Conservation (phyloP, 2,329 filamentous ascomycete genomes). For the Davidsoniella neocaledoniae region DNA sequence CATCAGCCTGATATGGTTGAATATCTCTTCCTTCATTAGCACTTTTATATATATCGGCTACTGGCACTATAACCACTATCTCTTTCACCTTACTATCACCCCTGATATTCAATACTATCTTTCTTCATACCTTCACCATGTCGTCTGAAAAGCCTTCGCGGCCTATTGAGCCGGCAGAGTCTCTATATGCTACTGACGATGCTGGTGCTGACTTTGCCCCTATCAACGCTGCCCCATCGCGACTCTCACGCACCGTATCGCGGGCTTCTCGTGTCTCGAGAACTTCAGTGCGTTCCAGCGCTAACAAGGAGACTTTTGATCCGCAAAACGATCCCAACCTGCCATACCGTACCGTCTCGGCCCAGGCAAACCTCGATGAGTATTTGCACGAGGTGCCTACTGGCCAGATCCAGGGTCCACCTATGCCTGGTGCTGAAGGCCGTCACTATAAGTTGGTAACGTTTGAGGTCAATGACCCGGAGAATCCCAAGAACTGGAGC, state of each 20-base stretch:
- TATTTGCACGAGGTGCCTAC: constrained; percentile 44
- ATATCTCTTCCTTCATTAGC: too few species aligned
- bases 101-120: not conserved
- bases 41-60: too few species aligned
- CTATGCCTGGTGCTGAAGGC: constrained; percentile 12
- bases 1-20: too few species aligned
- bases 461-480: constrained; percentile 53
- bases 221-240: constrained; percentile 5
- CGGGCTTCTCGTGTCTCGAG: constrained; percentile 14
- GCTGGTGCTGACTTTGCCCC: constrained; percentile 5
- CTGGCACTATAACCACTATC: too few species aligned
- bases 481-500: constrained; percentile 76
- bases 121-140: not conserved
- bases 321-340: constrained; percentile 36
- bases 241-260: constrained; percentile 11
- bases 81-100: not conserved
- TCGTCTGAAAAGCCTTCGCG: not conserved
- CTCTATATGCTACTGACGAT: not conserved
- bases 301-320: constrained; percentile 22
- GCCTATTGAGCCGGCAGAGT: constrained; percentile 2
- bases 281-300: constrained; percentile 13
- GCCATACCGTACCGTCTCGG: constrained; percentile 46
- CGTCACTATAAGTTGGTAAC: constrained; percentile 36
- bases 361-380: constrained; percentile 45
- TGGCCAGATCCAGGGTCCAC: constrained; percentile 41